Evolutionary conservation across 805 yeast genomes (phyloP), one percentile per base, ranked within the genome.

Genomic region (Helenozyma baotianmanensis): DNA sequence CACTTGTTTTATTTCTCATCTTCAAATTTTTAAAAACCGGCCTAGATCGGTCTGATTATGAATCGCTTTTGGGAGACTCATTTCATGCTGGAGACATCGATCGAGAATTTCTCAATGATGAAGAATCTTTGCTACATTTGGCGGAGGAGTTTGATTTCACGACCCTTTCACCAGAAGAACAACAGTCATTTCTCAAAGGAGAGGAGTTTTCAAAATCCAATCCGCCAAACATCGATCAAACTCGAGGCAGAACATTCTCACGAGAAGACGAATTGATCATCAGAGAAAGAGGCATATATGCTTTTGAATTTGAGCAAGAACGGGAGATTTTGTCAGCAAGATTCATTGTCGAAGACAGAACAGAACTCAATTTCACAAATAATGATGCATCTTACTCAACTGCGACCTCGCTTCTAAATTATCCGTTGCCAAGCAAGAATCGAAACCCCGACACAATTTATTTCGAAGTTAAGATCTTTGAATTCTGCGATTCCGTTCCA

Each of bases 391-490:
- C 70, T 6, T 66, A 63, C 46, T 55, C 64, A 9, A 62, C 69
- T 2, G 56, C 63, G 11, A 61, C 71, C 1, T 44, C 69, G n/a
- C 55, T 56, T 15, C 47, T 66, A 23, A 65, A 65, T 42, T 62
- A 54, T 29, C 52, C 68, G 9, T 50, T 64, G 24, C 72, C 72
- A 4, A 57, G 58, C 2, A 58, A 53, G 31, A 53, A 57, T 40
- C 35, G 70, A 68, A 29, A 42, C 14, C 36, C 46, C 8, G 70
- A 67, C 39, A 59, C 62, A 13, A 74, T 80, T 7, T 83, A 83
- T 51, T 83, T 80, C 51, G 94, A 83, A 54, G 45, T 59, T 6
- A 66, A 66, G 38, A 53, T 66, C 7, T 66, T 52, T 42, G 71
- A 65, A 39, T 62, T 37, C 32, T 32, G 39, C 23, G 41, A 37